Conservation (phyloP, 345 rosid genomes). For the Heritiera fomes region DNA sequence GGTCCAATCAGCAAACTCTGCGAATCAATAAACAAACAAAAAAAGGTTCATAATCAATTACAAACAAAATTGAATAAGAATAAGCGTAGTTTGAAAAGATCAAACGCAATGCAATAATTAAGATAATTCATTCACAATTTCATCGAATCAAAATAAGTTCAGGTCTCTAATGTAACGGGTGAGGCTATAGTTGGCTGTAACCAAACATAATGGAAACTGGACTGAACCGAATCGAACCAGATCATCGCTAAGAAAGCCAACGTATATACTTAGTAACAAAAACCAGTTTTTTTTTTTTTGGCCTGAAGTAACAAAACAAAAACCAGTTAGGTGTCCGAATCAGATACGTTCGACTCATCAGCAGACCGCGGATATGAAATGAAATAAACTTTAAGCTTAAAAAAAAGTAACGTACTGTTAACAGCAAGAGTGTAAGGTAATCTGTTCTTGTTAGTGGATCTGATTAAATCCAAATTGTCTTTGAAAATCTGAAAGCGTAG, state of each 20-base stretch:
- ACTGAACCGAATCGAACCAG: background rate
- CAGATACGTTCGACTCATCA: background rate
- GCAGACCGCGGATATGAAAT: background rate
- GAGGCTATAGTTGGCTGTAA: background rate
- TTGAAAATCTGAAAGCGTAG: conserved; percentile 70
- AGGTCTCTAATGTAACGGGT: background rate
- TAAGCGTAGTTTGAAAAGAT: background rate
- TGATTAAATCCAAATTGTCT: conserved; percentile 69
- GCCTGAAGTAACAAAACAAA: too few species aligned
- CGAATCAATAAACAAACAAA: conserved; percentile 7
- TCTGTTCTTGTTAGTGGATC: conserved; percentile 69
- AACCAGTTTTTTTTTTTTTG: too few species aligned
- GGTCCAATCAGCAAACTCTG: conserved; percentile 92
- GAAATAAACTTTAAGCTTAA: background rate
- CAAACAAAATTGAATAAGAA: background rate
- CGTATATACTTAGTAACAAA: background rate
- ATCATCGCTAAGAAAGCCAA: conserved; percentile 6
- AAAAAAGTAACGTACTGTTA: conserved; percentile 49
- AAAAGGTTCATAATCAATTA: background rate
- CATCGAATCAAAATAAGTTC: background rate
- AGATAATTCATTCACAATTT: background rate
- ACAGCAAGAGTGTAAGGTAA: conserved; percentile 69
- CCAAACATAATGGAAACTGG: conserved; percentile 3
- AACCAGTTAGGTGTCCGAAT: background rate
- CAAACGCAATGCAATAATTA: background rate